phyloP scores from a whole-genome alignment of 106 monocot species.

The Dioscorea dumetorum region DNA sequence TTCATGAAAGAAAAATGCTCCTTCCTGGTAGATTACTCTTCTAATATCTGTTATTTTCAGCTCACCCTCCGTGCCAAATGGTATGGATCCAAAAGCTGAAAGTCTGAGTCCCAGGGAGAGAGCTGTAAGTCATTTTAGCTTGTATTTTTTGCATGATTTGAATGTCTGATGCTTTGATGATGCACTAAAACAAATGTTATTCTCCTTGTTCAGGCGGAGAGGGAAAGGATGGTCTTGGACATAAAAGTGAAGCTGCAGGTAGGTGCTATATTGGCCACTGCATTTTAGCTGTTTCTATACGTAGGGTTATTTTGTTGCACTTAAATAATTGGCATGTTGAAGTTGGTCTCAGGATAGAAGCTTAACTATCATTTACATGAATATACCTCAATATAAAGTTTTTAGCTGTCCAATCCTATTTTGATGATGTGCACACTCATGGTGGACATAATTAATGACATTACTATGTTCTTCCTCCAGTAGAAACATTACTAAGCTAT shows the following conservation, averaged over 20 bases:
- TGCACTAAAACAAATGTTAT: background rate
- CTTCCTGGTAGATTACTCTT: background rate
- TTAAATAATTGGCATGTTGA: too few relatives aligned
- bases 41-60: constrained; percentile 18
- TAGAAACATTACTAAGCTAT: too few relatives aligned
- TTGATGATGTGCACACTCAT: too few relatives aligned
- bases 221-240: constrained; percentile 96
- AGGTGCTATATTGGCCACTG: background rate
- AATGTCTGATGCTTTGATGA: background rate
- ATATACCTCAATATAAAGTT: too few relatives aligned
- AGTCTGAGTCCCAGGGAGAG: constrained; percentile 85
- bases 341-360: too few relatives aligned
- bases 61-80: constrained; percentile 36
- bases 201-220: constrained; percentile 72
- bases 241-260: constrained; percentile 99
- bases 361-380: too few relatives aligned
- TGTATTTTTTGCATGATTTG: constrained; percentile 4
- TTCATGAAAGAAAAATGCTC: too few relatives aligned
- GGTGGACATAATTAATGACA: too few relatives aligned
- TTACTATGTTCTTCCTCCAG: too few relatives aligned
- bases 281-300: background rate
- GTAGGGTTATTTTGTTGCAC: too few relatives aligned
- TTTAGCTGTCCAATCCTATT: too few relatives aligned
- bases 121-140: constrained; percentile 49
- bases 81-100: constrained; percentile 45